Evolutionary conservation across 2,329 filamentous ascomycete genomes (phyloP), one percentile per base, ranked within the genome.

Genomic region (Penicillium italicum): DNA sequence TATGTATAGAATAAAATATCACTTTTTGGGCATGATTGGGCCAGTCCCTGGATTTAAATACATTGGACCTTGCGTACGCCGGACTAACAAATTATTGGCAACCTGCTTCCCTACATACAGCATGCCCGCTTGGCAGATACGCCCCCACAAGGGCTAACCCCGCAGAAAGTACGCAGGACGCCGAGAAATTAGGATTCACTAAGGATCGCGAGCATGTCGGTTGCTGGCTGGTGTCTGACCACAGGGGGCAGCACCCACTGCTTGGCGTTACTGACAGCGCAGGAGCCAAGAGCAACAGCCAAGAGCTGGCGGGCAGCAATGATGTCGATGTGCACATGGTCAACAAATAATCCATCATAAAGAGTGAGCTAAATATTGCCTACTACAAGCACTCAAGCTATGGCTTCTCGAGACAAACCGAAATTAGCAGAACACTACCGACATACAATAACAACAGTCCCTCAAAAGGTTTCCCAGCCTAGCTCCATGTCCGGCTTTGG

Each of bases 61-160:
- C 40, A 43, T 50, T n/a, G 31, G 30, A 26, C 30, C 18, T 24
- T 50, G 16, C 33, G 20, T 40, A 44, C 38, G 26, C 26, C 3
- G 42, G 42, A 47, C 26, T 14, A 16, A 10, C 26, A 33, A 42
- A 20, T 22, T 34, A 30, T 40, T 44, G 40, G 47, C 40, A 45
- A 33, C 16, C 42, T 45, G 41, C 26, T 45, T 43, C 47, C 40
- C 47, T 55, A 22, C 53, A 44, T 42, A 36, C 38, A 50, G n/a
- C 38, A 51, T 40, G 38, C n/a, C 47, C 41, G 56, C 50, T 53
- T 49, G 44, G 53, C 18, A 36, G 50, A 47, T 28, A 44, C 38
- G 38, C 37, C 57, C 50, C 61, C 55, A 53, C 60, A 46, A 47
- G 26, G 44, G 43, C 37, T 28, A 56, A 58, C 57, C 59, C 61